Percentiles rank a stretch among this genome's conserved stretches.
These are phyloP conservation scores for Trichosporon coremiiforme DNA, from an alignment of 1,284 basidiomycete species.

Conservation along the genomic window DNA sequence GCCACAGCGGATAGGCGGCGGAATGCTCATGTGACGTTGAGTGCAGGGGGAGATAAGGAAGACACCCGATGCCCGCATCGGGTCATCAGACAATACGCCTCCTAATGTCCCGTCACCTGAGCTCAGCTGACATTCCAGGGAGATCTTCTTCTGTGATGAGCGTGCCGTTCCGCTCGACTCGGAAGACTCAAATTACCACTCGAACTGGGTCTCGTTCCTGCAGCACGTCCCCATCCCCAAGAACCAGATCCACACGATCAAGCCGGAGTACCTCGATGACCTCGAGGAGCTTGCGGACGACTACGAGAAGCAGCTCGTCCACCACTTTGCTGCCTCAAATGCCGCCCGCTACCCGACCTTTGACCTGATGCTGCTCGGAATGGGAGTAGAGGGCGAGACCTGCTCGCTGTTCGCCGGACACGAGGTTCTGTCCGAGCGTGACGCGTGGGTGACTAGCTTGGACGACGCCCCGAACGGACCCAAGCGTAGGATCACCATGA, in stretches of 20 bases:
- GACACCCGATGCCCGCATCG: background rate
- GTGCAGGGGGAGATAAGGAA: background rate
- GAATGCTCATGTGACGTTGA: background rate
- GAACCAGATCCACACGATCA: slow-evolving; percentile 83
- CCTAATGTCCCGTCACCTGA: background rate
- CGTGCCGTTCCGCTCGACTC: slow-evolving; percentile 91
- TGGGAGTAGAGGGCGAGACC: slow-evolving; percentile 95
- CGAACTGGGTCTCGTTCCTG: slow-evolving; percentile 78
- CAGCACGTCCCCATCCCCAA: slow-evolving; percentile 75
- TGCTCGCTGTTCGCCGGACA: slow-evolving; percentile 94
- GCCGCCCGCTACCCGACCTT: slow-evolving; percentile 91
- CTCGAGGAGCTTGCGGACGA: slow-evolving; percentile 86
- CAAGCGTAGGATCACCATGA: slow-evolving; percentile 82
- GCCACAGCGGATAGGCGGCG: background rate
- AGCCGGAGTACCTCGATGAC: slow-evolving; percentile 66
- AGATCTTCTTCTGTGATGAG: slow-evolving; percentile 97
- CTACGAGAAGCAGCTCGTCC: slow-evolving; percentile 91
- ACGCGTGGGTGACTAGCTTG: slow-evolving; percentile 92
- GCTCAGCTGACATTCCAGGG: slow-evolving; percentile 63
- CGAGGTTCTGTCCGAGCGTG: slow-evolving; percentile 76
- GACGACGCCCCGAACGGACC: slow-evolving; percentile 94
- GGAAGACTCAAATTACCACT: slow-evolving; percentile 87
- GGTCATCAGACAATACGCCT: background rate
- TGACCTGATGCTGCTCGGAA: slow-evolving; percentile 89
- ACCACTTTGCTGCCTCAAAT: slow-evolving; percentile 84